These are phyloP conservation scores for Neofusicoccum ribis DNA, from an alignment of 2,329 filamentous ascomycete genomes.

Conservation along the genomic window DNA sequence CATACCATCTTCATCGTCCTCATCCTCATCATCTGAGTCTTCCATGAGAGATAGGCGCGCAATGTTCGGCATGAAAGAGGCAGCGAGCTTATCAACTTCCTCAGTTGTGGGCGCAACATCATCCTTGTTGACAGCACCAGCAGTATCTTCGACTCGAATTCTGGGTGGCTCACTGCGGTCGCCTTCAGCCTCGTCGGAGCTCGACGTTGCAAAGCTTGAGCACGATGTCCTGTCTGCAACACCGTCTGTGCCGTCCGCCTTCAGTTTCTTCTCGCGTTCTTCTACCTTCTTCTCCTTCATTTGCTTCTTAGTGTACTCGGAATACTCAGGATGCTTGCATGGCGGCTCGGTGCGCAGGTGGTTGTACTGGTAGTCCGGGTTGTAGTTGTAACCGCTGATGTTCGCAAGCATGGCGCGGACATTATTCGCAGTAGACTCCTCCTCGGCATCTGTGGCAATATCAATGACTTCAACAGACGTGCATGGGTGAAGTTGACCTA, in stretches of 20 bases:
- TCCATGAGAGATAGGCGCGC: neutral
- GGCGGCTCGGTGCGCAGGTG: constrained; percentile 5
- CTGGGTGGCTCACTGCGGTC: too few species aligned
- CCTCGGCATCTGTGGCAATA: neutral
- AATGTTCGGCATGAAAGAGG: neutral
- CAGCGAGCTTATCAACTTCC: neutral
- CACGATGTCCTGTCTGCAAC: neutral
- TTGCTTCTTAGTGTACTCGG: neutral
- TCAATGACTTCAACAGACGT: neutral
- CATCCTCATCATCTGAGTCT: neutral
- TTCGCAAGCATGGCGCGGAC: constrained; percentile 3
- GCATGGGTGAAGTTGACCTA: neutral
- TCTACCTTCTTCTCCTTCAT: neutral
- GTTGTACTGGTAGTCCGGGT: neutral
- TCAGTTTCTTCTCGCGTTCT: neutral
- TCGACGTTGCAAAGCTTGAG: too few species aligned
- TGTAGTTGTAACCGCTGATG: constrained; percentile 10
- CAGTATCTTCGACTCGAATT: neutral
- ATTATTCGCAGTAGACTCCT: neutral
- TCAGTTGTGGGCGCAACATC: neutral
- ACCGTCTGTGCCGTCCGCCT: neutral
- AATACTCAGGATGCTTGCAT: neutral
- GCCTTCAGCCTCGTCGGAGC: neutral
- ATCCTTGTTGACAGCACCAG: too few species aligned
- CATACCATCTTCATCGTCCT: neutral